Evolutionary conservation across 2,329 filamentous ascomycete genomes (phyloP).

Genomic region (Spiromastix sp.): DNA sequence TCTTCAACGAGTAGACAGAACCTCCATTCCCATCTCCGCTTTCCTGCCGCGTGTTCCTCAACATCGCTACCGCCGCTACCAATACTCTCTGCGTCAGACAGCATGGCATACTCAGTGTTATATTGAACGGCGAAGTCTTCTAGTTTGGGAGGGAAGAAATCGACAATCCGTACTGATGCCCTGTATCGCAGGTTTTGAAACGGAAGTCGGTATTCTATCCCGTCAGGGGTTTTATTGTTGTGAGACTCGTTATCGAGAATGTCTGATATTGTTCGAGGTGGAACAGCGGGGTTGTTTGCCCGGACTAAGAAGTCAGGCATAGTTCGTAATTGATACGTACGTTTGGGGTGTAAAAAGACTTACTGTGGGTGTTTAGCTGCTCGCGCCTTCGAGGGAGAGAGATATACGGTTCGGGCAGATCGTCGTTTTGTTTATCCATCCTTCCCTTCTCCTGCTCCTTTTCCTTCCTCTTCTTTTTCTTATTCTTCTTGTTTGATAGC

Average conservation of each 20-base stretch:
- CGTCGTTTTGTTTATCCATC: constrained; percentile 15
- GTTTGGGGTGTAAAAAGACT: constrained; percentile 12
- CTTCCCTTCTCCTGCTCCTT: constrained; percentile 16
- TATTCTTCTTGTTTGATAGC: constrained; percentile 19
- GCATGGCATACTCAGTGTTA: constrained; percentile 39
- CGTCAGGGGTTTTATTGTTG: constrained; percentile 35
- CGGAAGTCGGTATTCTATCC: constrained; percentile 45
- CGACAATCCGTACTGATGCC: constrained; percentile 62
- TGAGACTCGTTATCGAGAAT: constrained; percentile 41
- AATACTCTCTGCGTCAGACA: constrained; percentile 32
- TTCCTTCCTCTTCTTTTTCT: constrained; percentile 24
- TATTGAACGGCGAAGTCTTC: constrained; percentile 56
- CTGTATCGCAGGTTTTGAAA: constrained; percentile 67
- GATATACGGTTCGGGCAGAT: not conserved
- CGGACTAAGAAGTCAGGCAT: constrained; percentile 30
- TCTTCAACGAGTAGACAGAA: constrained; percentile 75
- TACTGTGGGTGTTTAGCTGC: constrained; percentile 33
- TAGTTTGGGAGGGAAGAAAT: constrained; percentile 62
- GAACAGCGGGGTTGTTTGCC: constrained; percentile 34
- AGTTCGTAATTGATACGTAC: constrained; percentile 14
- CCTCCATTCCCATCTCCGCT: constrained; percentile 62
- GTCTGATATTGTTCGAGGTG: constrained; percentile 30
- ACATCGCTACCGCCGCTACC: constrained; percentile 22
- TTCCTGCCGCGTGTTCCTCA: constrained; percentile 9
- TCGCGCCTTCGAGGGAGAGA: constrained; percentile 8